Percentiles rank a stretch among this genome's conserved stretches.
These are phyloP conservation scores for Fusarium camptoceras DNA, from an alignment of 2,329 filamentous ascomycete genomes.

Conservation along the genomic window DNA sequence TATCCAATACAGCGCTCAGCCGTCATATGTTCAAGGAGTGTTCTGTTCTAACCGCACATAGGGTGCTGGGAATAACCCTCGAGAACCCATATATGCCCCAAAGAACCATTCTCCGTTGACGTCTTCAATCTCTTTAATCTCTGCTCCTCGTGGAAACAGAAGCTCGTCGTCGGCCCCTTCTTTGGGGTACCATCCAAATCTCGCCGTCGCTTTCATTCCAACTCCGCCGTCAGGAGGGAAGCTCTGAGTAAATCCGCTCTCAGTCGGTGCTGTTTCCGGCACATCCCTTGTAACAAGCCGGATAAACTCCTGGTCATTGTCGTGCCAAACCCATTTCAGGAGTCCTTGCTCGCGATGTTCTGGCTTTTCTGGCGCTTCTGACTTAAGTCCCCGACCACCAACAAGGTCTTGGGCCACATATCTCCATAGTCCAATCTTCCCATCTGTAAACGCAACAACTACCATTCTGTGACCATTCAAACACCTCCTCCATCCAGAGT, in stretches of 20 bases:
- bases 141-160: conserved; percentile 83
- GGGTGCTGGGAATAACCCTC: conserved; percentile 82
- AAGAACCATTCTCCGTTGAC: conserved; percentile 93
- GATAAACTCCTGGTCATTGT: conserved; percentile 54
- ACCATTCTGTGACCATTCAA: conserved; percentile 85
- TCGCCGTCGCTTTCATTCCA: conserved; percentile 71
- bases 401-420: conserved; percentile 78
- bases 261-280: conserved; percentile 56
- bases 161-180: conserved; percentile 77
- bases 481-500: conserved; percentile 86
- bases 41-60: conserved; percentile 70
- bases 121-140: conserved; percentile 85
- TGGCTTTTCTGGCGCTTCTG: conserved; percentile 61
- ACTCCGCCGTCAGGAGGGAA: conserved; percentile 83
- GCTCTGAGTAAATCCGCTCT: conserved; percentile 44
- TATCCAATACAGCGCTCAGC: not conserved
- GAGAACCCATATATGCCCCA: conserved; percentile 84
- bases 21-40: conserved; percentile 14
- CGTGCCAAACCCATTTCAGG: conserved; percentile 66
- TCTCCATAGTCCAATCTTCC: conserved; percentile 73
- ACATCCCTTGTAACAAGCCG: conserved; percentile 66
- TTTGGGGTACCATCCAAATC: conserved; percentile 83
- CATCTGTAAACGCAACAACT: conserved; percentile 79
- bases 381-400: conserved; percentile 77
- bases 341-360: conserved; percentile 52